A percentile compares a stretch with the other conserved stretches of the same genome.
Evolutionary conservation across 306 rosid genomes (phyloP).

Genomic region (Acacia crassicarpa): DNA sequence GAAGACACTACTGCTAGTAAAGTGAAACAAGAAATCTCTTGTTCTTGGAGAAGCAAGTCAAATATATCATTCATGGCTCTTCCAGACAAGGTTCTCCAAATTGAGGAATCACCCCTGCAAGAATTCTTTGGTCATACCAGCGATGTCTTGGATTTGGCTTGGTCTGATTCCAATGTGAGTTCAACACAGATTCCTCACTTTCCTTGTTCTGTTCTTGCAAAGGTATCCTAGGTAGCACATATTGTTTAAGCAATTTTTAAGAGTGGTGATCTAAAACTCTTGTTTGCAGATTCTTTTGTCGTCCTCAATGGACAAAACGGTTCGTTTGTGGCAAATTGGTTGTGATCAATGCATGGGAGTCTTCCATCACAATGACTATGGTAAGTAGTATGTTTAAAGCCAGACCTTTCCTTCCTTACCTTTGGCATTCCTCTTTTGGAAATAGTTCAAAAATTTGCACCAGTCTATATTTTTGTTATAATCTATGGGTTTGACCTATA

Average conservation of each 20-base stretch:
- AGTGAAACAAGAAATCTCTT: slow-evolving; percentile 34
- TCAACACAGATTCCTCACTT: neutral
- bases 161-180: slow-evolving; percentile 79
- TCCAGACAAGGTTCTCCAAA: slow-evolving; percentile 58
- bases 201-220: neutral
- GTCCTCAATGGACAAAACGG: slow-evolving; percentile 71
- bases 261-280: slow-evolving; percentile 21
- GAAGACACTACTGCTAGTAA: slow-evolving; percentile 24
- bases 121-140: slow-evolving; percentile 65
- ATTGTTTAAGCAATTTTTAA: neutral
- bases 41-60: slow-evolving; percentile 32
- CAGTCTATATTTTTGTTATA: slow-evolving; percentile 5
- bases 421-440: neutral
- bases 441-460: neutral
- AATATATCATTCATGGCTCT: slow-evolving; percentile 44
- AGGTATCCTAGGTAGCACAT: neutral
- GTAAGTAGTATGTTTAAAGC: slow-evolving; percentile 26
- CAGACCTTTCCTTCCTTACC: neutral
- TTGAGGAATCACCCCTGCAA: slow-evolving; percentile 63
- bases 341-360: slow-evolving; percentile 45
- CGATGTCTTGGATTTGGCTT: slow-evolving; percentile 77
- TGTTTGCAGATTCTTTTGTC: slow-evolving; percentile 64
- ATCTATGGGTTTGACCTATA: neutral
- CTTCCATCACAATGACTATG: slow-evolving; percentile 62
- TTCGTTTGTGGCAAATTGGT: slow-evolving; percentile 68